Evolutionary conservation across 73 alveolate species (phyloP).

Genomic region (Blepharisma stoltei): DNA sequence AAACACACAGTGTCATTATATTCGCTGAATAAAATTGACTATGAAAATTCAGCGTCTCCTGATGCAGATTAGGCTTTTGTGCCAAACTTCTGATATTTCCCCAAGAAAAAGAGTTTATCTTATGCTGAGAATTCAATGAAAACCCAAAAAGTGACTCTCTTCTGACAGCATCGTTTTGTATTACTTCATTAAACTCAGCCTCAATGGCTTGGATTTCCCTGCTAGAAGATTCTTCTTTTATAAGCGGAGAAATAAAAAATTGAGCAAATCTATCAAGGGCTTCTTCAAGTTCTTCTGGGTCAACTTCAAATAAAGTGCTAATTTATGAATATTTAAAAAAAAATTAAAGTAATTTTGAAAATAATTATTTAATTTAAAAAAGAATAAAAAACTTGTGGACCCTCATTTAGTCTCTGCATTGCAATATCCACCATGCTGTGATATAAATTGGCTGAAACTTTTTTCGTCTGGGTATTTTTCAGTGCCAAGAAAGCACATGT

Average conservation of each 20-base stretch:
- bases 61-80: constrained; percentile 68
- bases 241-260: constrained; percentile 66
- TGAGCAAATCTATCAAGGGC: constrained; percentile 89
- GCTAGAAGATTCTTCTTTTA: constrained; percentile 63
- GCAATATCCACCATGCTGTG: constrained; percentile 74
- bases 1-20: constrained; percentile 66
- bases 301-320: not conserved
- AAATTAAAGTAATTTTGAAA: no score
- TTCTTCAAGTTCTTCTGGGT: constrained; percentile 48
- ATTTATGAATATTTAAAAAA: no score
- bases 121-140: constrained; percentile 36
- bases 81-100: constrained; percentile 45
- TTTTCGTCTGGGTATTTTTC: constrained; percentile 76
- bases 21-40: constrained; percentile 74
- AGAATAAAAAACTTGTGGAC: constrained; percentile 53
- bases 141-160: constrained; percentile 25
- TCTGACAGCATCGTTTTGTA: constrained; percentile 64
- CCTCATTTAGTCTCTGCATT: constrained; percentile 87
- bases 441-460: constrained; percentile 68
- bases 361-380: no score
- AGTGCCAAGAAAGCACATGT: constrained; percentile 97
- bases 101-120: constrained; percentile 39
- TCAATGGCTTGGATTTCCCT: constrained; percentile 78
- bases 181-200: constrained; percentile 56
- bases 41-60: constrained; percentile 65